Percentiles rank a stretch among this genome's conserved stretches.
These are phyloP conservation scores for Pseudocercospora macadamiae DNA, from an alignment of 2,329 filamentous ascomycete genomes.

Conservation along the genomic window DNA sequence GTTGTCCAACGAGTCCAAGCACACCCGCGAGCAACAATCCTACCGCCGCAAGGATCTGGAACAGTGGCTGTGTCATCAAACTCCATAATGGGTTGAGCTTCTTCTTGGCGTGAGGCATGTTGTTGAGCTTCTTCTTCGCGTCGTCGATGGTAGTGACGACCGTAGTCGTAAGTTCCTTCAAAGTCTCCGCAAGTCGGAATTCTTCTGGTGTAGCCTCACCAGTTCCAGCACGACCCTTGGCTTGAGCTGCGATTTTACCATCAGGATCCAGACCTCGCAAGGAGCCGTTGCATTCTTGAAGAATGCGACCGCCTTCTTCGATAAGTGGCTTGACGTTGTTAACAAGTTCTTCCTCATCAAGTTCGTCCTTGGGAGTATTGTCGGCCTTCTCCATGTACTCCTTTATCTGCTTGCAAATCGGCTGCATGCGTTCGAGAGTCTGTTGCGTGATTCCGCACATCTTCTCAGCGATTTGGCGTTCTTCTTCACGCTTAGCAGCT, in stretches of 20 bases:
- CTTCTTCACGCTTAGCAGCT: slow-evolving; percentile 61
- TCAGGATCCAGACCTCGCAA: slow-evolving; percentile 89
- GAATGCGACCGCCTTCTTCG: slow-evolving; percentile 79
- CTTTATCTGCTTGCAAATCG: slow-evolving; percentile 83
- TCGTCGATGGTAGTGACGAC: slow-evolving; percentile 84
- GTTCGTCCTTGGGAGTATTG: slow-evolving; percentile 78
- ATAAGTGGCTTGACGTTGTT: slow-evolving; percentile 84
- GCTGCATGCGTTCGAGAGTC: slow-evolving; percentile 80
- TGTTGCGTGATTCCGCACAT: slow-evolving; percentile 74
- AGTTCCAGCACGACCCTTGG: slow-evolving; percentile 76
- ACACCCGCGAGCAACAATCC: slow-evolving; percentile 82
- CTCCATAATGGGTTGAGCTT: slow-evolving; percentile 89
- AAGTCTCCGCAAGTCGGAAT: slow-evolving; percentile 77
- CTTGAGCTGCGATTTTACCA: slow-evolving; percentile 79
- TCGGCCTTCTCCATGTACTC: slow-evolving; percentile 82
- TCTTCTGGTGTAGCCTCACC: slow-evolving; percentile 82
- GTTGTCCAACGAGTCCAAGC: slow-evolving; percentile 77
- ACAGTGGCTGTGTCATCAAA: slow-evolving; percentile 79
- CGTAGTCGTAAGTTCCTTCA: slow-evolving; percentile 82
- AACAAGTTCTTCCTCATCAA: slow-evolving; percentile 87
- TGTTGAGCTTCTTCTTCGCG: slow-evolving; percentile 83
- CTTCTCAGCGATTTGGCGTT: slow-evolving; percentile 75
- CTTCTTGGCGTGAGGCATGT: slow-evolving; percentile 94
- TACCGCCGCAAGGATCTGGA: slow-evolving; percentile 90
- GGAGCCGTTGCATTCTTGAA: slow-evolving; percentile 82